Evolutionary conservation across 345 rosid species (phyloP).

Genomic region (Eucalyptus paniculata): DNA sequence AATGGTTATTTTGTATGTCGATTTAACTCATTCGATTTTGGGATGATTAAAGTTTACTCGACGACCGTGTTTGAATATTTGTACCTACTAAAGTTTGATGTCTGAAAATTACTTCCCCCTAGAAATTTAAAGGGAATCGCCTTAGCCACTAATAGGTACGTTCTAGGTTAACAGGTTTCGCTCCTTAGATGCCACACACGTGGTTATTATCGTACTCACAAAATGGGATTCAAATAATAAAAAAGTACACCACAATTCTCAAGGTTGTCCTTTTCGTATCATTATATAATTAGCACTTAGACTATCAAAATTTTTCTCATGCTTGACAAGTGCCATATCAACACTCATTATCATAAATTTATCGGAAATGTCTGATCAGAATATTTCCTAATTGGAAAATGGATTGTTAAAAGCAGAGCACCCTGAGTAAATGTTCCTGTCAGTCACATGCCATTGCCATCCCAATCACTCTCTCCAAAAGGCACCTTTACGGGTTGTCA

Average conservation of each 20-base stretch:
- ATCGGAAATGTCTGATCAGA: neutral
- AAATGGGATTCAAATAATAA: neutral
- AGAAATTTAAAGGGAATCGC: neutral
- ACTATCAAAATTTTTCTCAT: rapidly evolving
- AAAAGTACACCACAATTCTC: neutral
- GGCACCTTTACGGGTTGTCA: neutral
- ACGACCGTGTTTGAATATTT: rapidly evolving
- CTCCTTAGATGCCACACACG: neutral
- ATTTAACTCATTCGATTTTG: neutral
- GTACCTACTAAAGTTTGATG: neutral
- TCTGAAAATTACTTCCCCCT: neutral
- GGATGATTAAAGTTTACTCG: neutral
- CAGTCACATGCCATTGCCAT: neutral
- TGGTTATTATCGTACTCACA: neutral
- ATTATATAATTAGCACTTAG: neutral
- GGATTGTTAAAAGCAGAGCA: neutral
- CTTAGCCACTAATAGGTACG: neutral
- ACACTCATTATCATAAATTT: neutral
- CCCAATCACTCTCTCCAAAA: neutral
- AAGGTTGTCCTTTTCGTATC: neutral
- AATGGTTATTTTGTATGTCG: neutral
- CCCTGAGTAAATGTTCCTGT: neutral
- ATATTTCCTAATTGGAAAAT: neutral
- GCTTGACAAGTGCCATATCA: neutral
- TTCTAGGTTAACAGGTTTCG: neutral